Percentiles rank a stretch among this genome's conserved stretches.
These are phyloP conservation scores for Viola odorata DNA, from an alignment of 345 rosid genomes.

Conservation along the genomic window DNA sequence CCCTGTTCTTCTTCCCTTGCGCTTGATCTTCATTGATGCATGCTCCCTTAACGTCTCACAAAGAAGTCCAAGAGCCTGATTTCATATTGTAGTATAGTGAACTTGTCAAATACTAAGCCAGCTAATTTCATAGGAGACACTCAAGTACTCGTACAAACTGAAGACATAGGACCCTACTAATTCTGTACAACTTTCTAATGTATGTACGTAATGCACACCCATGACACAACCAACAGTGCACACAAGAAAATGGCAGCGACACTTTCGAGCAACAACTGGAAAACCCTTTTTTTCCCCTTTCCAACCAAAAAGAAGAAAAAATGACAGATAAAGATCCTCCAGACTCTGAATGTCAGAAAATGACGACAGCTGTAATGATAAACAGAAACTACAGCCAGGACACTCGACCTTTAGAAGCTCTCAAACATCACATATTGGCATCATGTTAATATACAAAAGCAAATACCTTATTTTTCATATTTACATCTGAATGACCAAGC, in stretches of 20 bases:
- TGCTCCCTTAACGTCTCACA: constrained; percentile 54
- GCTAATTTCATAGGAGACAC: background rate
- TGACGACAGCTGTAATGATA: too few species aligned
- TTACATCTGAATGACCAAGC: constrained; percentile 50
- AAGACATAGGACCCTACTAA: too few species aligned
- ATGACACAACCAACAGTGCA: background rate
- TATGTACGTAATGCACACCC: background rate
- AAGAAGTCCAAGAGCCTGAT: constrained; percentile 78
- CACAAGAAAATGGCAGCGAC: background rate
- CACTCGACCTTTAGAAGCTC: too few species aligned
- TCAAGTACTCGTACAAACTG: background rate
- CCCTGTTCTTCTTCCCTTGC: constrained; percentile 34
- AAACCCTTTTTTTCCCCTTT: background rate
- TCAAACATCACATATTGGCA: too few species aligned
- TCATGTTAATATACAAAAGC: background rate
- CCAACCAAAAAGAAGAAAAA: too few species aligned
- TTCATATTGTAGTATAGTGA: background rate
- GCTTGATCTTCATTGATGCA: constrained; percentile 37
- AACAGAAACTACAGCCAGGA: too few species aligned
- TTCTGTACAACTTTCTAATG: too few species aligned
- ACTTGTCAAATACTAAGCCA: background rate
- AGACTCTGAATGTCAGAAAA: too few species aligned
- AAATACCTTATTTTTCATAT: constrained; percentile 68
- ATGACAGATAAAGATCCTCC: too few species aligned
- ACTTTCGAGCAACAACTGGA: background rate